A percentile compares a stretch with the other conserved stretches of the same genome.
Evolutionary conservation across 2,329 filamentous ascomycete genomes (phyloP).

Genomic region (Trichoderma hamatum): DNA sequence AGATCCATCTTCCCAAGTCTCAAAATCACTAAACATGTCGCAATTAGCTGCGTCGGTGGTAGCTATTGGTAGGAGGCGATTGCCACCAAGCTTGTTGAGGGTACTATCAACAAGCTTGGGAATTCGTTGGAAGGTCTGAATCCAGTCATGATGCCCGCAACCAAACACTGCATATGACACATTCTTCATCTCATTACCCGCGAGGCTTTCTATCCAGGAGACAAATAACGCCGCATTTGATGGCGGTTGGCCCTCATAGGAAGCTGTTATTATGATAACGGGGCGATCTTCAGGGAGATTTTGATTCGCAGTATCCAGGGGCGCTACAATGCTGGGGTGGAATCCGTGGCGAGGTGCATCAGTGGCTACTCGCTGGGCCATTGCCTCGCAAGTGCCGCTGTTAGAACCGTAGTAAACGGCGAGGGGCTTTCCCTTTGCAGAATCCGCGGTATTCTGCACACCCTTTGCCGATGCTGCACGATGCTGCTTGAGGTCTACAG

Average conservation of each 20-base stretch:
- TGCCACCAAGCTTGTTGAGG: constrained; percentile 45
- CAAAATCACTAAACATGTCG: constrained; percentile 69
- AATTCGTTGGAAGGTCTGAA: constrained; percentile 66
- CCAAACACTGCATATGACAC: constrained; percentile 71
- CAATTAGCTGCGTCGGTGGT: constrained; percentile 62
- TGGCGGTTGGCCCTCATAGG: constrained; percentile 74
- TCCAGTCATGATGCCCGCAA: constrained; percentile 62
- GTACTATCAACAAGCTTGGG: constrained; percentile 63
- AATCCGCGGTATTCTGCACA: neutral
- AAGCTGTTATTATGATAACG: constrained; percentile 67
- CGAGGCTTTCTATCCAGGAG: constrained; percentile 63
- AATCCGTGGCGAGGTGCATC: constrained; percentile 65
- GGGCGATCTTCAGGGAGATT: constrained; percentile 63
- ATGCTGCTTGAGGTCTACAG: constrained; percentile 29
- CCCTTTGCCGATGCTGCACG: constrained; percentile 5
- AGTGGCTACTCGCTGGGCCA: constrained; percentile 64
- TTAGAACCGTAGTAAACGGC: constrained; percentile 76
- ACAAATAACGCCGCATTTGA: constrained; percentile 73
- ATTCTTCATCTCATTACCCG: constrained; percentile 54
- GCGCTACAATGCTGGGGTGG: constrained; percentile 52
- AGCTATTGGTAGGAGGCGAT: constrained; percentile 50
- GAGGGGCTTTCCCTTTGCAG: constrained; percentile 48
- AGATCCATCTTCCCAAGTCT: constrained; percentile 65
- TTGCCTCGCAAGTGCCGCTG: constrained; percentile 71
- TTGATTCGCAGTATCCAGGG: constrained; percentile 64